Evolutionary conservation across 306 rosid genomes (phyloP).

Genomic region (Corylus heterophylla): DNA sequence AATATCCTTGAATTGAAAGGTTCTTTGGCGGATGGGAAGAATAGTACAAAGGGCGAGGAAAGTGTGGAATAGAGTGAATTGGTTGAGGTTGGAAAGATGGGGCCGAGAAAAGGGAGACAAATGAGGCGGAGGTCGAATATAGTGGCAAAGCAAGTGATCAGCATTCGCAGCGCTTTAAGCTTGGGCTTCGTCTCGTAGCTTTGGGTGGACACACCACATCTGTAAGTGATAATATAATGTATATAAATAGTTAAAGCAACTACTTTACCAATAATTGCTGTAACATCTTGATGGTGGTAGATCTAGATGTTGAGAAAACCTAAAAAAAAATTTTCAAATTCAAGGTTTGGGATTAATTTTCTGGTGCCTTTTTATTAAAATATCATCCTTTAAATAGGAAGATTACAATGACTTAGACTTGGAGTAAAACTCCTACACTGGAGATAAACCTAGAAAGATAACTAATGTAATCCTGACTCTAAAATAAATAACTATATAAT

Average conservation of each 20-base stretch:
- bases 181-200: slow-evolving; percentile 93
- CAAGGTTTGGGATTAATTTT: too few species aligned
- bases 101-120: slow-evolving; percentile 53
- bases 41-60: slow-evolving; percentile 10
- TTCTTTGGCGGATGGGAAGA: slow-evolving; percentile 19
- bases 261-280: too few species aligned
- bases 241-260: too few species aligned
- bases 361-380: too few species aligned
- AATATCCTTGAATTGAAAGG: slow-evolving; percentile 29
- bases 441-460: too few species aligned
- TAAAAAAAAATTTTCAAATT: too few species aligned
- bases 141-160: slow-evolving; percentile 88
- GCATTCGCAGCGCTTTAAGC: slow-evolving; percentile 68
- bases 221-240: slow-evolving; percentile 46
- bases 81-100: slow-evolving; percentile 36
- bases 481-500: too few species aligned
- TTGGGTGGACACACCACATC: slow-evolving; percentile 72
- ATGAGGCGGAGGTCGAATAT: slow-evolving; percentile 70
- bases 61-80: slow-evolving; percentile 37
- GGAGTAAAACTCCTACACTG: too few species aligned
- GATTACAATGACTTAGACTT: too few species aligned
- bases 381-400: too few species aligned
- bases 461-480: too few species aligned
- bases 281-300: slow-evolving; percentile 48
- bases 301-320: too few species aligned